Evolutionary conservation across 2,329 filamentous ascomycete species (phyloP).

Genomic region (Fusarium dimerum): DNA sequence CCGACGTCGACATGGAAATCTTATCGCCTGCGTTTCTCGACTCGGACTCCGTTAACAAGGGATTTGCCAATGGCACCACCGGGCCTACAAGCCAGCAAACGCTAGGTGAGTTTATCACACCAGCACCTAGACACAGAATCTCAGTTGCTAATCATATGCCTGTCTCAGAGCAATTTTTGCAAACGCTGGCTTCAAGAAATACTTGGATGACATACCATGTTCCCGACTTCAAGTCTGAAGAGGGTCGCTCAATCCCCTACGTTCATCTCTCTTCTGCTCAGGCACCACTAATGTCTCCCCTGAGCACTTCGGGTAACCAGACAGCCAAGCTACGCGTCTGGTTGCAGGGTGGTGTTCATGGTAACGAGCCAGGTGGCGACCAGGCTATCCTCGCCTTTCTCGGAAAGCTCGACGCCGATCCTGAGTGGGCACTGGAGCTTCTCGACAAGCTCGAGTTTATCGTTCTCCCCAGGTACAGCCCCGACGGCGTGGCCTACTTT

Average conservation of each 20-base stretch:
- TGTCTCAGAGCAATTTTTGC: no score
- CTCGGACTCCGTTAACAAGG: not conserved
- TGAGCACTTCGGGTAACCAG: not conserved
- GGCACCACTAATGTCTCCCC: not conserved
- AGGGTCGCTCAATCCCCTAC: conserved; percentile 7
- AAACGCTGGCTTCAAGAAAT: no score
- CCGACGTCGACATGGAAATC: not conserved
- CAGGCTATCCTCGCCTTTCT: conserved; percentile 29
- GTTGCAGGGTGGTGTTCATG: conserved; percentile 31
- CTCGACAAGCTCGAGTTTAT: conserved; percentile 29
- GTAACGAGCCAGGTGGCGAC: conserved; percentile 33
- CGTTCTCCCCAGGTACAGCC: conserved; percentile 31
- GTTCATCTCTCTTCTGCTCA: not conserved
- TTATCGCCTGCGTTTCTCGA: not conserved
- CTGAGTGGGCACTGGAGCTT: conserved; percentile 26
- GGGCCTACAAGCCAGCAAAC: not conserved
- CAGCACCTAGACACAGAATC: no score
- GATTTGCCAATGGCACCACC: not conserved
- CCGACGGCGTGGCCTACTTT: conserved; percentile 33
- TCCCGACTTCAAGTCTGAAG: not conserved
- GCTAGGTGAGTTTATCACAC: not conserved
- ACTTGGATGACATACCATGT: not conserved
- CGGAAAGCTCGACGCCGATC: conserved; percentile 27
- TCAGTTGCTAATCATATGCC: no score
- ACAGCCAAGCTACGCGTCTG: conserved; percentile 21